Conservation (phyloP, 1,139 yeast species). For the Debaryomyces singareniensis region DNA sequence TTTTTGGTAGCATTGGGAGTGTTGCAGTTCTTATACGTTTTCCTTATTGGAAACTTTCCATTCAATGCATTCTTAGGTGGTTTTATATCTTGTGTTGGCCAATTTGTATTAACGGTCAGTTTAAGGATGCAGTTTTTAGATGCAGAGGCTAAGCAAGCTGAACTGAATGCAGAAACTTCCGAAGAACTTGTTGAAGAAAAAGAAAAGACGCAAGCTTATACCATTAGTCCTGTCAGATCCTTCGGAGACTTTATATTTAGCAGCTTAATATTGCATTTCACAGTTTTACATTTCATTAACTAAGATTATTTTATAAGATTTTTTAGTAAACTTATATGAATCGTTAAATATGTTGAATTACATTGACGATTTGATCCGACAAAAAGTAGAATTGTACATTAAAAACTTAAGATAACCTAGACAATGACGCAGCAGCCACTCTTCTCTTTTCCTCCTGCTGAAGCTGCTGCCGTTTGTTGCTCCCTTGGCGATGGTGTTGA, state of each 20-base stretch:
- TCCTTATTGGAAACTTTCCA: constrained; percentile 83
- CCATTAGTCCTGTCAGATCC: constrained; percentile 70
- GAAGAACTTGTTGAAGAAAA: constrained; percentile 4
- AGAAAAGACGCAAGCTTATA: constrained; percentile 6
- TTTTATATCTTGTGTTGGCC: constrained; percentile 88
- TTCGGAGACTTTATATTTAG: constrained; percentile 88
- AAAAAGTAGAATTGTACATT: too few relatives aligned
- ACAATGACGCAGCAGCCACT: constrained; percentile 43
- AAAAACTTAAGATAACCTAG: too few relatives aligned
- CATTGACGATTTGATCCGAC: too few relatives aligned
- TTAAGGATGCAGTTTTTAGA: constrained; percentile 61
- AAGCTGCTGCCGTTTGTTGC: constrained; percentile 11
- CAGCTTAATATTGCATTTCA: constrained; percentile 81
- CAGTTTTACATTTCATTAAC: constrained; percentile 86
- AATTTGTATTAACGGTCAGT: constrained; percentile 79
- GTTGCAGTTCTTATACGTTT: constrained; percentile 71
- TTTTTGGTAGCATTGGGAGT: constrained; percentile 72
- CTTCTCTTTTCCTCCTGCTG: constrained; percentile 27
- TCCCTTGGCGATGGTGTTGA: constrained; percentile 2
- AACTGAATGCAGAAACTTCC: constrained; percentile 1
- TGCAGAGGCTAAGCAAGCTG: constrained; percentile 10
- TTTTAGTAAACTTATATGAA: too few relatives aligned
- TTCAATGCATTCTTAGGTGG: constrained; percentile 96
- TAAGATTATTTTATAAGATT: too few relatives aligned
- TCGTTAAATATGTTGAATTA: too few relatives aligned